phyloP scores from a whole-genome alignment of 2,329 filamentous ascomycete species.

The Colletotrichum neosansevieriae region DNA sequence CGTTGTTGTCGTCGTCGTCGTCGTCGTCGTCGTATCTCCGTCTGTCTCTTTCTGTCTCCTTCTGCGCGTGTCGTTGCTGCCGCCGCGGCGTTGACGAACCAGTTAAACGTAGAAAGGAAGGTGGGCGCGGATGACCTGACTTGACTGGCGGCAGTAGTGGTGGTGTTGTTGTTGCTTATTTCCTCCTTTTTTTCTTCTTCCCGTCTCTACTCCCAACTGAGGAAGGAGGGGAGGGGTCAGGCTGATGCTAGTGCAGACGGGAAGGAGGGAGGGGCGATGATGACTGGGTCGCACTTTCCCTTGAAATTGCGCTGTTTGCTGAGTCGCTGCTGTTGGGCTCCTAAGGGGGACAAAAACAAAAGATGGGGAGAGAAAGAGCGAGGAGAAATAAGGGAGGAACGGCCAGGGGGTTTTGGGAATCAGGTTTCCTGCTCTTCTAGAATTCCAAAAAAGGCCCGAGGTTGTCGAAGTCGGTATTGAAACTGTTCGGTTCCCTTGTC shows the following conservation, averaged over 20 bases:
- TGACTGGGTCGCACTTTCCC: slow-evolving; percentile 35
- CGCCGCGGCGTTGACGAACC: neutral
- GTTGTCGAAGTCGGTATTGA: neutral
- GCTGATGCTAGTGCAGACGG: slow-evolving; percentile 34
- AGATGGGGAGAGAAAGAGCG: slow-evolving; percentile 3
- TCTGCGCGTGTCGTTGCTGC: slow-evolving; percentile 10
- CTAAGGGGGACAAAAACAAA: slow-evolving; percentile 8
- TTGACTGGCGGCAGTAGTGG: neutral
- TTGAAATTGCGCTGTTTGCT: slow-evolving; percentile 30
- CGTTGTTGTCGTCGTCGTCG: too few species aligned
- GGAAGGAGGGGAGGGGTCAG: slow-evolving; percentile 24
- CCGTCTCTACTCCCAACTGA: slow-evolving; percentile 4
- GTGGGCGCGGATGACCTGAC: slow-evolving; percentile 25
- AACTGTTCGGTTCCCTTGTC: neutral
- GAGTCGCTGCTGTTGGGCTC: slow-evolving; percentile 26
- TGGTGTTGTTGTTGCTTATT: slow-evolving; percentile 20
- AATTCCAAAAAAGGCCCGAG: neutral
- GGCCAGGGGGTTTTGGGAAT: neutral
- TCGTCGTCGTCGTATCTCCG: too few species aligned
- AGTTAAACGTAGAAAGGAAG: slow-evolving; percentile 8
- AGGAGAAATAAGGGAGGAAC: slow-evolving; percentile 4
- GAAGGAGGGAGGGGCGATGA: slow-evolving; percentile 31
- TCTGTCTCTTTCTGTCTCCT: slow-evolving; percentile 13
- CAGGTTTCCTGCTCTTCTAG: slow-evolving; percentile 5
- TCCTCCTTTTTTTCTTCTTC: neutral